Conservation (phyloP, 768 basidiomycete genomes). For the Psilocybe sp. region DNA sequence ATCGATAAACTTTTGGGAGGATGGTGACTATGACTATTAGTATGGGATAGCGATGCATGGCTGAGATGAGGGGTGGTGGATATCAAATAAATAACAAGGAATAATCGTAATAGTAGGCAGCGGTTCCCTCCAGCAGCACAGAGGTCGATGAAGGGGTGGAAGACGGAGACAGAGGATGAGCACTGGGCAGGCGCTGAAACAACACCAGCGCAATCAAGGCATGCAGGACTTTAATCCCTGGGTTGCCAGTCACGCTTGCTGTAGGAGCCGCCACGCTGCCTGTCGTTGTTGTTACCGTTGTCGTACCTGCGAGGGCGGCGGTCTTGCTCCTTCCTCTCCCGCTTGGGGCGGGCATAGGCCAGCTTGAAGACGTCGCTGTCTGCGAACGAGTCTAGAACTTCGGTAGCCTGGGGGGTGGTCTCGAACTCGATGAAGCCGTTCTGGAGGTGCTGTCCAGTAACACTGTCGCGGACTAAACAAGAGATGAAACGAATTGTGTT, state of each 20-base stretch:
- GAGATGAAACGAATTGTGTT: background rate
- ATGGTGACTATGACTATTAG: too few species aligned
- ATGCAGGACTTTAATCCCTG: too few species aligned
- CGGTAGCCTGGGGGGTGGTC: constrained; percentile 39
- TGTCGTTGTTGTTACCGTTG: background rate
- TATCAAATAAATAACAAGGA: too few species aligned
- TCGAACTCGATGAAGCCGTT: constrained; percentile 56
- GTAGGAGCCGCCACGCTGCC: background rate
- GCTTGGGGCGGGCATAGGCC: constrained; percentile 33
- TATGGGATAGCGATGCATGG: too few species aligned
- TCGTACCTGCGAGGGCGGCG: background rate
- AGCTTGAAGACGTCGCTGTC: constrained; percentile 34
- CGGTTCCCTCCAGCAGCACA: too few species aligned
- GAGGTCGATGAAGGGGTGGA: too few species aligned
- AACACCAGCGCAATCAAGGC: too few species aligned
- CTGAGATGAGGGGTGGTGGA: too few species aligned
- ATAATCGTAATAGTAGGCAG: too few species aligned
- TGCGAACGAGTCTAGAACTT: constrained; percentile 43
- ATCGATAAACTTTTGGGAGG: too few species aligned
- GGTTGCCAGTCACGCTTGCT: background rate
- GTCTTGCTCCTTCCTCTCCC: background rate
- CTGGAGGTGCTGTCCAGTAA: constrained; percentile 25
- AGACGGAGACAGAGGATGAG: too few species aligned
- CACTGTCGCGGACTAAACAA: constrained; percentile 28
- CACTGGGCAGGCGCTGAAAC: too few species aligned